Conservation (phyloP, 257 asterid genomes). For the Dorcoceras hygrometricum region DNA sequence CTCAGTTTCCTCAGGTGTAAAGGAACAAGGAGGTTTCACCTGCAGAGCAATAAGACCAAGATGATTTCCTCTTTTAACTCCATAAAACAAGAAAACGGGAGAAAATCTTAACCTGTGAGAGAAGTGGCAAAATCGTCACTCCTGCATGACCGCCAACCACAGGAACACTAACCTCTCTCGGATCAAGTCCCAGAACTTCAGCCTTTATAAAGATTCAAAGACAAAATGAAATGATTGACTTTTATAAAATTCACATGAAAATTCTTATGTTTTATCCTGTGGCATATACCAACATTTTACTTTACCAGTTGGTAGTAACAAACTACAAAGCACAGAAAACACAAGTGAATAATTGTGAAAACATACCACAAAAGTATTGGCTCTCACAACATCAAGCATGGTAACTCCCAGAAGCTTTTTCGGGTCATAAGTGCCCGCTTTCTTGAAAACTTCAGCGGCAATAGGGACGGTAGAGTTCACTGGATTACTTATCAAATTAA, state of each 20-base stretch:
- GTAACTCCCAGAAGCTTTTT: constrained; percentile 87
- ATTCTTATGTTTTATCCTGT: neutral
- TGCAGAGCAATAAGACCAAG: constrained; percentile 27
- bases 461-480: constrained; percentile 89
- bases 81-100: neutral
- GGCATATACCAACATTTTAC: neutral
- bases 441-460: constrained; percentile 95
- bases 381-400: constrained; percentile 89
- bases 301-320: neutral
- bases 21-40: constrained; percentile 85
- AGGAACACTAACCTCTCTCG: constrained; percentile 79
- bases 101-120: constrained; percentile 62
- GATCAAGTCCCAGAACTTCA: constrained; percentile 91
- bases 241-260: neutral
- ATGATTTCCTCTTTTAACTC: neutral
- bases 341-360: neutral
- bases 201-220: constrained; percentile 41
- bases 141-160: constrained; percentile 98
- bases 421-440: constrained; percentile 82
- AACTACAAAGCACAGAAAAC: neutral
- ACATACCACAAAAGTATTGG: constrained; percentile 83
- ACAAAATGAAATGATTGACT: neutral
- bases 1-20: constrained; percentile 71
- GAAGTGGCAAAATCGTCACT: constrained; percentile 87
- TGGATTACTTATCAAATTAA: constrained; percentile 84